Conservation (phyloP, 2,329 filamentous ascomycete genomes). For the Cucurbitaria berberidis region DNA sequence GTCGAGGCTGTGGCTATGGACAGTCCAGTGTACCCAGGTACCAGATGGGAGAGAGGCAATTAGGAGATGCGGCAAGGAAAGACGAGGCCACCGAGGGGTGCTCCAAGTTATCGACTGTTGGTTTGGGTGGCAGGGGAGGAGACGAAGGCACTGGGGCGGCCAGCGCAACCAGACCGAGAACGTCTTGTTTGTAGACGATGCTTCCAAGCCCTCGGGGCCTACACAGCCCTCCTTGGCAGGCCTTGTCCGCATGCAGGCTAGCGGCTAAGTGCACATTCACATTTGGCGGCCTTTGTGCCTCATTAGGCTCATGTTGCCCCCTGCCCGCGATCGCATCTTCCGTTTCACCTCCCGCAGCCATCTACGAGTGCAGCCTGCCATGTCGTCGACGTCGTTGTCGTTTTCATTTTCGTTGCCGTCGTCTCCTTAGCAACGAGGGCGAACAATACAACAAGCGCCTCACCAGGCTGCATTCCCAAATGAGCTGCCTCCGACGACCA, state of each 20-base stretch:
- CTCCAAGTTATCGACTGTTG: background rate
- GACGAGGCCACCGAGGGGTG: too few relatives aligned
- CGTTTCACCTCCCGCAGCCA: too few relatives aligned
- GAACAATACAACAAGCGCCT: too few relatives aligned
- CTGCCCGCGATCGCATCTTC: too few relatives aligned
- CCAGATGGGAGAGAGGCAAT: background rate
- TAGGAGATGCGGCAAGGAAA: background rate
- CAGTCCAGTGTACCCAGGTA: background rate
- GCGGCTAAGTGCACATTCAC: background rate
- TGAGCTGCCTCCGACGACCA: slow-evolving; percentile 13
- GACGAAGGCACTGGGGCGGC: background rate
- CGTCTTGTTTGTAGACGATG: background rate
- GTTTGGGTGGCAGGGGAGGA: too few relatives aligned
- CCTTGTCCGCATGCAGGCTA: background rate
- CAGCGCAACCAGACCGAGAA: background rate
- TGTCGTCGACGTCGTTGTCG: too few relatives aligned
- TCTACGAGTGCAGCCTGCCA: slow-evolving; percentile 6
- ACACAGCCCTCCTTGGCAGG: background rate
- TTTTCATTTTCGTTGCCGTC: too few relatives aligned
- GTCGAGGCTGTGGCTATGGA: slow-evolving; percentile 5
- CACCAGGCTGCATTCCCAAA: slow-evolving; percentile 12
- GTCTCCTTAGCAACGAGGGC: slow-evolving; percentile 1
- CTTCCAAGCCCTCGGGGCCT: background rate
- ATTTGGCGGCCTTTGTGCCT: background rate
- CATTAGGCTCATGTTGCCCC: background rate